Percentiles rank a stretch among this genome's conserved stretches.
phyloP scores from a whole-genome alignment of 352 stramenopile species.

The Pythium aphanidermatum region DNA sequence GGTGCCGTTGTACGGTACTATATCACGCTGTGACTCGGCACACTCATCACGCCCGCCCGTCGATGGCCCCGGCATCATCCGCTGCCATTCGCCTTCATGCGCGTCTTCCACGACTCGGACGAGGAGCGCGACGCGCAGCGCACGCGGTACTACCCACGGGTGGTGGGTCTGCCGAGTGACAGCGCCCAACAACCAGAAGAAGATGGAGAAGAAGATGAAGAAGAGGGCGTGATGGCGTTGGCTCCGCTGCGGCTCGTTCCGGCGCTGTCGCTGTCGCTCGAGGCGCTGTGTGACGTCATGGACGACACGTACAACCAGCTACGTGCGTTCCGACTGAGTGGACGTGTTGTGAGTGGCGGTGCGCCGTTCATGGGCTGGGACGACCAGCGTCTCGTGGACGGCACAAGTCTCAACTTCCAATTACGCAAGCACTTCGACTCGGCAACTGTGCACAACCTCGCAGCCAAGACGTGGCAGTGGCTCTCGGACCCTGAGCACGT shows the following conservation, averaged over 20 bases:
- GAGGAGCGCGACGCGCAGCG: constrained; percentile 11
- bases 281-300: constrained; percentile 21
- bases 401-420: constrained; percentile 60
- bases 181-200: background rate
- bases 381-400: constrained; percentile 49
- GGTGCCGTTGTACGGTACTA: too few species aligned
- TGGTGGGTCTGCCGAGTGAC: background rate
- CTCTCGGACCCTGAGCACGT: constrained; percentile 52
- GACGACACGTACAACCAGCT: constrained; percentile 56
- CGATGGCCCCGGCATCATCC: background rate
- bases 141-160: constrained; percentile 5
- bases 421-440: constrained; percentile 52
- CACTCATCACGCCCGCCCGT: background rate
- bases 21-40: too few species aligned
- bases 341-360: constrained; percentile 34
- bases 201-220: constrained; percentile 5
- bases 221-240: background rate
- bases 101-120: constrained; percentile 22
- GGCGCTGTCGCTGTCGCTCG: constrained; percentile 8
- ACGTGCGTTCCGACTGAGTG: constrained; percentile 45
- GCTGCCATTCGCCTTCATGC: constrained; percentile 5
- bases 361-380: constrained; percentile 61
- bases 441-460: constrained; percentile 33
- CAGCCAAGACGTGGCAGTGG: constrained; percentile 58
- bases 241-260: background rate